These are phyloP conservation scores for Vicia sativa DNA, from an alignment of 306 rosid species.

Conservation along the genomic window DNA sequence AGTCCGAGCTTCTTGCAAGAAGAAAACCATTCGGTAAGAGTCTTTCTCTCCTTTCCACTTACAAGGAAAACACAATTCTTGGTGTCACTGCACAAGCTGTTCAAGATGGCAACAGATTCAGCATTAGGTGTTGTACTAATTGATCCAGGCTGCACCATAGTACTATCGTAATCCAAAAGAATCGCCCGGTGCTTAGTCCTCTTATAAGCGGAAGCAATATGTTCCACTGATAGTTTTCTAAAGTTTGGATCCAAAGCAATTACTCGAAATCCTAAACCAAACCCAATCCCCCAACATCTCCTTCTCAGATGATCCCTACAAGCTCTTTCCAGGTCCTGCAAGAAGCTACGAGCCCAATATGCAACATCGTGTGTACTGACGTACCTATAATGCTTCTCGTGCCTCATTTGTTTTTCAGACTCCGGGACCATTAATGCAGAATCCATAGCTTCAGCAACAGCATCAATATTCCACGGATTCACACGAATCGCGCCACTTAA, in stretches of 20 bases:
- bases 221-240: conserved; percentile 78
- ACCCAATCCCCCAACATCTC: conserved; percentile 95
- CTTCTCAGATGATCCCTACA: conserved; percentile 81
- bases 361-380: conserved; percentile 91
- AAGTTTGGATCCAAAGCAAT: conserved; percentile 88
- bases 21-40: conserved; percentile 75
- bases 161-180: conserved; percentile 82
- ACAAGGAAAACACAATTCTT: conserved; percentile 79
- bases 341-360: conserved; percentile 88
- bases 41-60: conserved; percentile 76
- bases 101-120: conserved; percentile 69
- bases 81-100: conserved; percentile 71
- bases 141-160: conserved; percentile 69
- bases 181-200: conserved; percentile 78
- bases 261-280: conserved; percentile 87
- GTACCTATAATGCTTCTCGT: conserved; percentile 86
- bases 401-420: conserved; percentile 80
- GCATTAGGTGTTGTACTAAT: conserved; percentile 61
- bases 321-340: conserved; percentile 86
- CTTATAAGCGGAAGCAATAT: conserved; percentile 84
- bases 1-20: conserved; percentile 74
- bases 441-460: conserved; percentile 93
- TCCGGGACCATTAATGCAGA: conserved; percentile 64
- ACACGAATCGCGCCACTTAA: conserved; percentile 89
- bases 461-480: conserved; percentile 89